Base-by-base conservation (phyloP, 768 basidiomycete species). In the Russula earlei region DNA sequence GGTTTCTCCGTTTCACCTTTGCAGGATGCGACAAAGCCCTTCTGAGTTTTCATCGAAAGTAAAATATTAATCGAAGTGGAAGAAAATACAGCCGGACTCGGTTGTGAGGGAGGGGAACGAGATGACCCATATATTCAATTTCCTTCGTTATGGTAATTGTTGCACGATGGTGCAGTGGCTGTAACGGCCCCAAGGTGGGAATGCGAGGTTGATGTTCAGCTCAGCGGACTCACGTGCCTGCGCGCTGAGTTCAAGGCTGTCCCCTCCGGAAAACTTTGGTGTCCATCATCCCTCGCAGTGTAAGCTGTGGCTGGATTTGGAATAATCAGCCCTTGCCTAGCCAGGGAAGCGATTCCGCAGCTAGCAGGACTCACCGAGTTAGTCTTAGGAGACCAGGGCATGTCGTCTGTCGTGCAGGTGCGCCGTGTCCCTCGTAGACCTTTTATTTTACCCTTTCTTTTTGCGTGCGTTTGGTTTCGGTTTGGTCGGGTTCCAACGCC, bases 181-280 rank as follows among this genome's bases (percentile, higher is more conserved):
- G 86, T 89, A 79, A 69, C 64, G 87, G 86, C 84, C 84, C 79
- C 72, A 75, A 85, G 65, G 75, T 75, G 81, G 87, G 87, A 83
- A 88, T 89, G 85, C 74, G 82, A 74, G 76, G 79, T 77, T n/a
- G 79, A 77, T 71, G 70, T 71, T 60, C 60, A 70, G 58, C 22
- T 72, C 85, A 79, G 81, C 85, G 79, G 69, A 61, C 42, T 69
- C 64, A 70, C 70, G 72, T 79, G 76, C 73, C 69, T 78, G 87
- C 81, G 87, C 87, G 87, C 87, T 86, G 83, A 57, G 84, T 88
- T 89, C 87, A 85, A 89, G 85, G 77, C 85, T 78, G 82, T 82
- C 84, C 84, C 85, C 87, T 88, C 86, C 85, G 81, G 87, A 90
- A 87, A 89, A 88, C 84, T 90, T 88, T 86, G 87, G 69, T 85